Percentiles rank a stretch among this genome's conserved stretches.
Evolutionary conservation across 1,284 basidiomycete genomes (phyloP).

Genomic region (Vanrija humicola): DNA sequence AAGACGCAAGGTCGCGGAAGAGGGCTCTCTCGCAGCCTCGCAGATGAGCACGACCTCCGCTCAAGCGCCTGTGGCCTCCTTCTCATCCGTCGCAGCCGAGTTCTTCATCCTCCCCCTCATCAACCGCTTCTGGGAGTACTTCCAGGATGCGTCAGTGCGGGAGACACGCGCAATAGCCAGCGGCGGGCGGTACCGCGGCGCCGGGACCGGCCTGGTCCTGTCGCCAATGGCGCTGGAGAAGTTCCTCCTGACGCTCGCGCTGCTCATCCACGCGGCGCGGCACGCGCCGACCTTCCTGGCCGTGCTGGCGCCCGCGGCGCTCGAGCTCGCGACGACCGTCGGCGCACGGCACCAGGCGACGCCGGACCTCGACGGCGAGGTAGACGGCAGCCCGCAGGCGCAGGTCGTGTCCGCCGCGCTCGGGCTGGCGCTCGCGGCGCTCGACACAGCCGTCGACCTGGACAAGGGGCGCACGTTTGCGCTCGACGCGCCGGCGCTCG

Average conservation of each 20-base stretch:
- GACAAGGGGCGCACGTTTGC: constrained; percentile 72
- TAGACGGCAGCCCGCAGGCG: constrained; percentile 52
- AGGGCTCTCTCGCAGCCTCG: constrained; percentile 15
- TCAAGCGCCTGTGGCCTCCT: constrained; percentile 47
- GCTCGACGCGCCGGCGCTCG: constrained; percentile 65
- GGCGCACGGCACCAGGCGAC: constrained; percentile 59
- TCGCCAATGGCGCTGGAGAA: constrained; percentile 69
- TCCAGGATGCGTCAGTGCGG: constrained; percentile 71
- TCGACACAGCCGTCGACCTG: constrained; percentile 69
- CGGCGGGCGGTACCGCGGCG: constrained; percentile 58
- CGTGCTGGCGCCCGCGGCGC: constrained; percentile 69
- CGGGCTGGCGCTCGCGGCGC: constrained; percentile 68
- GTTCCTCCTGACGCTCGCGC: constrained; percentile 67
- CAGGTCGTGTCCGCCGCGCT: constrained; percentile 68
- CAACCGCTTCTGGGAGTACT: constrained; percentile 84
- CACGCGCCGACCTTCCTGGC: constrained; percentile 74
- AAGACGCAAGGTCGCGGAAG: constrained; percentile 26
- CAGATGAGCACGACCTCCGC: not conserved
- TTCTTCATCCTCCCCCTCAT: constrained; percentile 82
- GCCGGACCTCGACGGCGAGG: not conserved
- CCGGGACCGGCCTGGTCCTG: constrained; percentile 75
- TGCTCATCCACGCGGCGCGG: constrained; percentile 76
- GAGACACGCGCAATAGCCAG: constrained; percentile 61
- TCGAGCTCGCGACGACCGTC: constrained; percentile 75
- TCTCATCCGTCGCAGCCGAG: constrained; percentile 74